A percentile compares a stretch with the other conserved stretches of the same genome.
Evolutionary conservation across 805 yeast species (phyloP).

Genomic region (Scheffersomyces coipomensis): DNA sequence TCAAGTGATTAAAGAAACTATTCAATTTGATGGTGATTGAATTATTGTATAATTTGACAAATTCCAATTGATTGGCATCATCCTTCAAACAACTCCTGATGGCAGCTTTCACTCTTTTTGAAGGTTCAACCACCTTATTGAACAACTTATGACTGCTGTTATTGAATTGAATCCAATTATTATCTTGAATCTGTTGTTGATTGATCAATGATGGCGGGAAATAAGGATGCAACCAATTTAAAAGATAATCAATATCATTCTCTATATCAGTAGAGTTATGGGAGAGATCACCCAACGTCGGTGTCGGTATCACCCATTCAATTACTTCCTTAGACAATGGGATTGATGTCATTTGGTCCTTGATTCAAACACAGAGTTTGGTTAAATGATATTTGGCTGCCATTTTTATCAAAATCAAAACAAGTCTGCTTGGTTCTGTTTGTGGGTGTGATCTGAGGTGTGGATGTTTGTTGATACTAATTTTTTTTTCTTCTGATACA

Average conservation of each 20-base stretch:
- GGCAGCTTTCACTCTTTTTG: constrained; percentile 34
- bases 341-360: constrained; percentile 1
- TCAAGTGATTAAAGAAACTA: constrained; percentile 1
- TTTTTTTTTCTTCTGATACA: no score
- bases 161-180: neutral
- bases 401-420: no score
- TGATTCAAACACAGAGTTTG: neutral
- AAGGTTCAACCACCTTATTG: constrained; percentile 15
- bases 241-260: constrained; percentile 31
- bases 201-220: constrained; percentile 13
- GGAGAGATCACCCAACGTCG: constrained; percentile 12
- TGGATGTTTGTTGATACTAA: no score
- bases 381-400: neutral
- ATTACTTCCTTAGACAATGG: constrained; percentile 9
- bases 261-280: constrained; percentile 22
- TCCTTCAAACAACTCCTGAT: constrained; percentile 36
- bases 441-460: no score
- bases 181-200: neutral
- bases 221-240: constrained; percentile 32
- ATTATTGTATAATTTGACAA: constrained; percentile 30
- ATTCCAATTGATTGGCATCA: constrained; percentile 28
- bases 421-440: no score
- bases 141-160: neutral
- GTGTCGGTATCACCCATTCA: constrained; percentile 11
- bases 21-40: constrained; percentile 23